A percentile compares a stretch with the other conserved stretches of the same genome.
Evolutionary conservation across 2,329 filamentous ascomycete genomes (phyloP).

Genomic region (Fusarium oligoseptatum): DNA sequence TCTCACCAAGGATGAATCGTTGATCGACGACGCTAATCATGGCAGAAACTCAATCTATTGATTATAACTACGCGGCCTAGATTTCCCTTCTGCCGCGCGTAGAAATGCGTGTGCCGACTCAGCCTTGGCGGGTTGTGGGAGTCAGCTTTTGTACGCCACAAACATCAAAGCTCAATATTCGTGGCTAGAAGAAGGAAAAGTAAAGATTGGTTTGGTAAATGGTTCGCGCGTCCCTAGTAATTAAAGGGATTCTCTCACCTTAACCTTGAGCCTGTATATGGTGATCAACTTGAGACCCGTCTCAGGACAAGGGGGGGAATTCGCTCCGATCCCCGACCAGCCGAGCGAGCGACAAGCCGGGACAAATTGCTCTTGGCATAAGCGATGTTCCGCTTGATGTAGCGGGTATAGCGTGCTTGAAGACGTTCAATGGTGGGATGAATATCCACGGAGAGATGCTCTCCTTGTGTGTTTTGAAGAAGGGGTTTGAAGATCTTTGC

Average conservation of each 20-base stretch:
- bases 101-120: neutral
- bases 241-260: neutral
- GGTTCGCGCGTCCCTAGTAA: neutral
- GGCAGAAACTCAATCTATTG: neutral
- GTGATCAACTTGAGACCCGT: constrained; percentile 14
- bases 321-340: neutral
- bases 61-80: neutral
- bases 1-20: neutral
- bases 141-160: neutral
- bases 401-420: neutral
- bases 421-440: neutral
- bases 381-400: neutral
- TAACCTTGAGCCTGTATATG: constrained; percentile 5
- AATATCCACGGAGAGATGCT: neutral
- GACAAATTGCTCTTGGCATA: neutral
- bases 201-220: neutral
- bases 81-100: neutral
- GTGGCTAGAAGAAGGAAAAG: neutral
- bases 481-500: neutral
- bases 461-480: neutral
- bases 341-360: neutral
- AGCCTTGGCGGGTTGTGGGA: constrained; percentile 9
- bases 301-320: neutral
- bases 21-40: neutral
- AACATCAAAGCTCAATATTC: neutral